Conservation (phyloP, 1,284 basidiomycete species). For the Irpex sp. region DNA sequence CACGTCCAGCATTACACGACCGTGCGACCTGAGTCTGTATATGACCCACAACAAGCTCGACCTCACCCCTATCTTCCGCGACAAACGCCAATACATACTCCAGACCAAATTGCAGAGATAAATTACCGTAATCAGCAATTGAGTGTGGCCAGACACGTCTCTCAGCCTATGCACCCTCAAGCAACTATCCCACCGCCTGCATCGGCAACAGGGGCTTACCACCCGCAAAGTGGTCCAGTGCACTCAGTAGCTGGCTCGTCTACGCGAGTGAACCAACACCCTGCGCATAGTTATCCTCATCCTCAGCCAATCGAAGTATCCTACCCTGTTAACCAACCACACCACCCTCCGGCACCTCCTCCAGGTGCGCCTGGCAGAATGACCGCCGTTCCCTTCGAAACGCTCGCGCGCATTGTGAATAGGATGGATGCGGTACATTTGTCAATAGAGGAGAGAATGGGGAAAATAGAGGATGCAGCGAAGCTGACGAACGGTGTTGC, state of each 20-base stretch:
- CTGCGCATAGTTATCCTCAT: not conserved
- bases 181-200: not conserved
- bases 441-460: not conserved
- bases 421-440: not conserved
- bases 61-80: not conserved
- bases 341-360: not conserved
- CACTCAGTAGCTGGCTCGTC: not conserved
- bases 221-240: not conserved
- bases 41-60: not conserved
- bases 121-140: not conserved
- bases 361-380: not conserved
- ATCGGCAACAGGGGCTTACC: not conserved
- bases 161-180: not conserved
- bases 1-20: not conserved
- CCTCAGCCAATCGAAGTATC: not conserved
- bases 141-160: not conserved
- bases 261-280: not conserved
- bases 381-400: not conserved
- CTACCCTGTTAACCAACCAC: not conserved
- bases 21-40: not conserved
- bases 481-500: not conserved
- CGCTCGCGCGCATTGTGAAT: not conserved
- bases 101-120: not conserved
- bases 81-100: not conserved
- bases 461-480: not conserved